A percentile compares a stretch with the other conserved stretches of the same genome.
These are phyloP conservation scores for Bretziella fagacearum DNA, from an alignment of 2,329 filamentous ascomycete species.

Conservation along the genomic window DNA sequence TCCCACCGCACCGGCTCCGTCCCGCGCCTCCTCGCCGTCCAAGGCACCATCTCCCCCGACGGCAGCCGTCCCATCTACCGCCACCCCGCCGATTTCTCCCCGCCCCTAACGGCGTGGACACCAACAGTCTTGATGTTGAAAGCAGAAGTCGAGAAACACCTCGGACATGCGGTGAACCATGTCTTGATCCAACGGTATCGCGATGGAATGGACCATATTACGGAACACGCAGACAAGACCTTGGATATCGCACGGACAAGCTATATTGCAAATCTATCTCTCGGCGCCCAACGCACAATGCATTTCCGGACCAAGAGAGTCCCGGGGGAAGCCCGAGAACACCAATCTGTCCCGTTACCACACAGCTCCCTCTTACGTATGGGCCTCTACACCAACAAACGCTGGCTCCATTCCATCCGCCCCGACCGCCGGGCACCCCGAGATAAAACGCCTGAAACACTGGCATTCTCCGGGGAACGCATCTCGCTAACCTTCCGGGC, in stretches of 20 bases:
- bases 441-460: slow-evolving; percentile 54
- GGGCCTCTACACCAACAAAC: slow-evolving; percentile 62
- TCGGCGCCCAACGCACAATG: slow-evolving; percentile 88
- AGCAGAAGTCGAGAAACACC: slow-evolving; percentile 46
- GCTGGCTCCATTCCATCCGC: slow-evolving; percentile 85
- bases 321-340: slow-evolving; percentile 22
- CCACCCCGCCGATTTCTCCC: slow-evolving; percentile 78
- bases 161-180: slow-evolving; percentile 77
- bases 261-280: slow-evolving; percentile 79
- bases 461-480: slow-evolving; percentile 55
- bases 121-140: slow-evolving; percentile 53
- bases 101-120: slow-evolving; percentile 60
- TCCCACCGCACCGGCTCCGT: slow-evolving; percentile 82
- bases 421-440: slow-evolving; percentile 57
- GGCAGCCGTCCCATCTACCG: slow-evolving; percentile 80
- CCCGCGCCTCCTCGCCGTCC: slow-evolving; percentile 76
- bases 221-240: slow-evolving; percentile 93
- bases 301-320: slow-evolving; percentile 65
- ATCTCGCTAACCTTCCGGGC: slow-evolving; percentile 84
- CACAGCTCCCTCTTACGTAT: slow-evolving; percentile 83
- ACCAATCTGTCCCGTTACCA: slow-evolving; percentile 33
- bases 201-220: slow-evolving; percentile 77
- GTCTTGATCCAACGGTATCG: slow-evolving; percentile 87
- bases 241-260: slow-evolving; percentile 70
- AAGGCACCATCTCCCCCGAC: slow-evolving; percentile 52